These are phyloP conservation scores for Clarireedia homoeocarpa DNA, from an alignment of 2,329 filamentous ascomycete species.

Conservation along the genomic window DNA sequence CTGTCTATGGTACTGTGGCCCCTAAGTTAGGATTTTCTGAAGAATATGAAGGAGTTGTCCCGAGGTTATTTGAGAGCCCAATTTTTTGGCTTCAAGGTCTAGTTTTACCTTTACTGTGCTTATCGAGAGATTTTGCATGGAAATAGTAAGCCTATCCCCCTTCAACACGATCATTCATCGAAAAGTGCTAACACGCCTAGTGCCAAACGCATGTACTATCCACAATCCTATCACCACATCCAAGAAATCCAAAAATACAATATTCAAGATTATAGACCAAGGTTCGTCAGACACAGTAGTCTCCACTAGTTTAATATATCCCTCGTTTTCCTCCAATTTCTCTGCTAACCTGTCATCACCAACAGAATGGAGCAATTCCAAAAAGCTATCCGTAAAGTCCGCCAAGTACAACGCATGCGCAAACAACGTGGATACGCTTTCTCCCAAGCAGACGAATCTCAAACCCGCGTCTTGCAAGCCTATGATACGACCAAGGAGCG, in stretches of 20 bases:
- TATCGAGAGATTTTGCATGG: constrained; percentile 86
- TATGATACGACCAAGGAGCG: constrained; percentile 93
- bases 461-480: constrained; percentile 89
- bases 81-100: constrained; percentile 90
- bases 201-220: constrained; percentile 91
- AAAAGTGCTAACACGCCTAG: constrained; percentile 23
- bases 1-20: constrained; percentile 77
- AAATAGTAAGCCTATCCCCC: constrained; percentile 59
- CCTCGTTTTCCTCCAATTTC: constrained; percentile 15
- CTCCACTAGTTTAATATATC: not conserved
- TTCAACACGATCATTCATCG: not conserved
- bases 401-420: constrained; percentile 97
- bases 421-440: constrained; percentile 99
- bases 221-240: constrained; percentile 93
- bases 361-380: constrained; percentile 97
- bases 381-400: constrained; percentile 96
- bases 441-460: constrained; percentile 92
- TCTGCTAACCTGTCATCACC: not conserved
- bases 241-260: constrained; percentile 99
- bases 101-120: constrained; percentile 70
- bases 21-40: constrained; percentile 73
- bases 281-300: constrained; percentile 45
- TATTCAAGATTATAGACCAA: constrained; percentile 94
- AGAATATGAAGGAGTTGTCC: constrained; percentile 81
- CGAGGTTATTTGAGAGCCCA: constrained; percentile 70